Evolutionary conservation across 2,329 filamentous ascomycete genomes (phyloP), one percentile per base, ranked within the genome.

Genomic region (Colletotrichum truncatum): DNA sequence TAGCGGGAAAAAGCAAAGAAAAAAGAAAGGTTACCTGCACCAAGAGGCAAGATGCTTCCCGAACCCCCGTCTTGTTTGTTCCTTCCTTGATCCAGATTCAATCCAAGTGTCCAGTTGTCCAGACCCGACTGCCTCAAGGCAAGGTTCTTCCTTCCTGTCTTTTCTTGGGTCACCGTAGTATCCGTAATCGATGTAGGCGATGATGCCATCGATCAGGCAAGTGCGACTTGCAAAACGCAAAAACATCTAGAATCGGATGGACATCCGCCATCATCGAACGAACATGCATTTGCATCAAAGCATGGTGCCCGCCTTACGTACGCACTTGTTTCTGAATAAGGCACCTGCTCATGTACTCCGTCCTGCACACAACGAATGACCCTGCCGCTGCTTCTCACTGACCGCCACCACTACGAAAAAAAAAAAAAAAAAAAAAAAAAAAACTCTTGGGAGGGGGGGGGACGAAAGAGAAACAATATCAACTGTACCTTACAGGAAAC

Each of bases 1-100:
- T 49, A 36, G 52, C 39, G 62, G 62, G 41, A 45, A 62, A 65
- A 65, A 65, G 57, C 49, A 62, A 62, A 41, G n/a, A n/a, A n/a
- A n/a, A n/a, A n/a, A n/a, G n/a, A n/a, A n/a, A n/a, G n/a, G n/a
- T n/a, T n/a, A 41, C 36, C 36, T 43, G 51, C 51, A 18, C 16
- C 23, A n/a, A 45, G n/a, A 45, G 52, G 26, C 26, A 41, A 52
- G 30, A 52, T 10, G 16, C 18, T 30, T 59, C 54, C 59, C 54
- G 54, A 46, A 30, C 38, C 60, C 54, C 54, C 53, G 28, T 62
- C 32, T 32, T 18, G 25, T 6, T 11, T 38, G 11, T 16, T 8
- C 28, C 8, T 16, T 55, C 16, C 28, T 39, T 49, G 34, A 5
- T 38, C 36, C 14, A 38, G 36, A 38, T 16, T n/a, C 34, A 16